Conservation (phyloP, 139 green algal species). For the Astrephomene gubernaculifera region DNA sequence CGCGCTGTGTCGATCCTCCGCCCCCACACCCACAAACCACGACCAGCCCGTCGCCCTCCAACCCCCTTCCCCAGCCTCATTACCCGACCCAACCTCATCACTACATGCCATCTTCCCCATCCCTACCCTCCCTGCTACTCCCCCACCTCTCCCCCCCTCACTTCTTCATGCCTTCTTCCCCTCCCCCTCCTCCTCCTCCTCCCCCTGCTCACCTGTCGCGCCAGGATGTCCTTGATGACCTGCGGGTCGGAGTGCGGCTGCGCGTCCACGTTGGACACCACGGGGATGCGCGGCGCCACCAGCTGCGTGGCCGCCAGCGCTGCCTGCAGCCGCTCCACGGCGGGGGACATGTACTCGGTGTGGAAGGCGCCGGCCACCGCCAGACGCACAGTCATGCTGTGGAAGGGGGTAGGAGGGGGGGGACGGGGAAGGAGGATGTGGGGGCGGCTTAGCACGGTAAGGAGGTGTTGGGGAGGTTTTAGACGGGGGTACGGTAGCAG, state of each 20-base stretch:
- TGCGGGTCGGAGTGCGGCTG: slow-evolving; percentile 94
- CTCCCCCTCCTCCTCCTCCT: neutral
- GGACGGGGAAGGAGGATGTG: neutral
- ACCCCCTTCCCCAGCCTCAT: too few species aligned
- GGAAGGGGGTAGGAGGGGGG: neutral
- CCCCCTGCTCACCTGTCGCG: slow-evolving; percentile 77
- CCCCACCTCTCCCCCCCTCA: too few species aligned
- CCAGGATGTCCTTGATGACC: slow-evolving; percentile 92
- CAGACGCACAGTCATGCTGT: slow-evolving; percentile 90
- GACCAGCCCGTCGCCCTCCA: too few species aligned
- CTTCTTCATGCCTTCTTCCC: too few species aligned
- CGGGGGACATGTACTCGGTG: slow-evolving; percentile 95
- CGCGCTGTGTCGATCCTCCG: too few species aligned
- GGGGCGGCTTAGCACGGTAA: neutral
- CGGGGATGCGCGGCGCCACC: slow-evolving; percentile 89
- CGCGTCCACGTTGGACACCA: slow-evolving; percentile 98
- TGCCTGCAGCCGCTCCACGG: slow-evolving; percentile 86
- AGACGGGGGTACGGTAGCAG: neutral
- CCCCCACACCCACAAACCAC: too few species aligned
- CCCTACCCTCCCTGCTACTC: too few species aligned
- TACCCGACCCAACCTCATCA: too few species aligned
- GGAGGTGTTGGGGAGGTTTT: neutral
- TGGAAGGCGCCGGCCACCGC: slow-evolving; percentile 99
- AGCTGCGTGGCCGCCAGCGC: slow-evolving; percentile 85
- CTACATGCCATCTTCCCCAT: too few species aligned